Evolutionary conservation across 495 filamentous ascomycete species (phyloP).

Genomic region (Mytilinidion resinicola): DNA sequence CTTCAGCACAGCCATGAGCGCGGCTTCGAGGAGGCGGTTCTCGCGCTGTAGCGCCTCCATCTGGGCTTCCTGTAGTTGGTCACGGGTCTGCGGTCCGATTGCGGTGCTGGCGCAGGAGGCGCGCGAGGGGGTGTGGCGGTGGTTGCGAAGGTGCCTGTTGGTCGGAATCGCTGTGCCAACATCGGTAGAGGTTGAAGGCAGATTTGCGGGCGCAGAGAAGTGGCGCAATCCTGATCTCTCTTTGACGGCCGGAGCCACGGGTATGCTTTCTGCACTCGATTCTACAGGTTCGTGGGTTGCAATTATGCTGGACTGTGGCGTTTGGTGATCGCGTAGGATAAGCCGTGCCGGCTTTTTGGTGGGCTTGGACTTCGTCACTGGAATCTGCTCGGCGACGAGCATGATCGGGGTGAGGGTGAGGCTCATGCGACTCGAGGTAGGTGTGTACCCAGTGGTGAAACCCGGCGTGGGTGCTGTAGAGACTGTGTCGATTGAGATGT

Average conservation of each 20-base stretch:
- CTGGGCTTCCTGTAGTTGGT: constrained; percentile 20
- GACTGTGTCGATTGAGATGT: not conserved
- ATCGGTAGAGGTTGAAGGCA: too few species aligned
- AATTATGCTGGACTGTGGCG: not conserved
- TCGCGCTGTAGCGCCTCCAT: constrained; percentile 30
- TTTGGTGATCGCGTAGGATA: constrained; percentile 13
- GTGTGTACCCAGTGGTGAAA: constrained; percentile 18
- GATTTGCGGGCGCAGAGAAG: too few species aligned
- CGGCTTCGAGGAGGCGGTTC: constrained; percentile 30
- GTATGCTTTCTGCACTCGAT: not conserved
- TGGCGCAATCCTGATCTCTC: too few species aligned
- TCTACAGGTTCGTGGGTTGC: not conserved
- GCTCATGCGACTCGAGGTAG: constrained; percentile 2
- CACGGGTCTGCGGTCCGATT: not conserved
- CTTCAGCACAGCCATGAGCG: constrained; percentile 29
- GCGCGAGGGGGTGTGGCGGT: not conserved
- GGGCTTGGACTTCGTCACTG: constrained; percentile 13
- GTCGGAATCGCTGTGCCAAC: too few species aligned
- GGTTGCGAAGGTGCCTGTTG: not conserved
- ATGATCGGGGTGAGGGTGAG: constrained; percentile 28
- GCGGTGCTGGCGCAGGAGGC: not conserved
- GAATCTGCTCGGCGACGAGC: constrained; percentile 30
- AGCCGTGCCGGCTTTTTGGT: constrained; percentile 16
- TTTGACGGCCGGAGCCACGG: not conserved
- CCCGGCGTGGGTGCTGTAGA: constrained; percentile 5